Evolutionary conservation across 2,329 filamentous ascomycete species (phyloP).

Genomic region (Phyllosticta citrichinensis): DNA sequence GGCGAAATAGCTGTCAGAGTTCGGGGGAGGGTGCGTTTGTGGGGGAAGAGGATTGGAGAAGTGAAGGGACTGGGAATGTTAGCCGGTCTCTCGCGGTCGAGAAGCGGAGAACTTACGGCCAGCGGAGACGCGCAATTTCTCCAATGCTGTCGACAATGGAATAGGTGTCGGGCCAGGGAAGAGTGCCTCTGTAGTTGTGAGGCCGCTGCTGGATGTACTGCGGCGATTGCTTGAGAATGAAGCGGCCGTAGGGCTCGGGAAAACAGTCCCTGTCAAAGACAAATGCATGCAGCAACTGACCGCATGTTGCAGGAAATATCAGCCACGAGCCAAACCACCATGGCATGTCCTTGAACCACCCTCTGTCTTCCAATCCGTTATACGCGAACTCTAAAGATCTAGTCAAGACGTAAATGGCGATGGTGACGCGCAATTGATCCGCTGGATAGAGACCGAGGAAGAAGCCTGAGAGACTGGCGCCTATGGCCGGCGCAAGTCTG

Average conservation of each 20-base stretch:
- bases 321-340: slow-evolving; percentile 49
- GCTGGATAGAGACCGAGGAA: slow-evolving; percentile 67
- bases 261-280: slow-evolving; percentile 44
- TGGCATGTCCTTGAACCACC: slow-evolving; percentile 56
- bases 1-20: slow-evolving; percentile 61
- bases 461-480: slow-evolving; percentile 76
- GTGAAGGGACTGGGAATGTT: slow-evolving; percentile 52
- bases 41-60: slow-evolving; percentile 78
- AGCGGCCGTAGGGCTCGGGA: slow-evolving; percentile 48
- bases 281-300: slow-evolving; percentile 41
- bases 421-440: slow-evolving; percentile 62
- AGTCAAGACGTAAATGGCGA: slow-evolving; percentile 73
- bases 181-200: slow-evolving; percentile 51
- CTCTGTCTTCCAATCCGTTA: slow-evolving; percentile 68
- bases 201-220: slow-evolving; percentile 72
- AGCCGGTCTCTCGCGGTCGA: slow-evolving; percentile 11
- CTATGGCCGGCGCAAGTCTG: slow-evolving; percentile 75
- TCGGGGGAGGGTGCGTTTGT: slow-evolving; percentile 51
- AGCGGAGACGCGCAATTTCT: slow-evolving; percentile 69
- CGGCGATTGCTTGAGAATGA: slow-evolving; percentile 61
- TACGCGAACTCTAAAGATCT: slow-evolving; percentile 78
- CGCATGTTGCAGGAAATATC: slow-evolving; percentile 40
- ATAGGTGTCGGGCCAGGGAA: slow-evolving; percentile 65
- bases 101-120: slow-evolving; percentile 54
- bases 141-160: slow-evolving; percentile 74